Evolutionary conservation across 176 grass and related monocot species (phyloP), one percentile per base, ranked within the genome.

Genomic region (Tillandsia fasciculata): DNA sequence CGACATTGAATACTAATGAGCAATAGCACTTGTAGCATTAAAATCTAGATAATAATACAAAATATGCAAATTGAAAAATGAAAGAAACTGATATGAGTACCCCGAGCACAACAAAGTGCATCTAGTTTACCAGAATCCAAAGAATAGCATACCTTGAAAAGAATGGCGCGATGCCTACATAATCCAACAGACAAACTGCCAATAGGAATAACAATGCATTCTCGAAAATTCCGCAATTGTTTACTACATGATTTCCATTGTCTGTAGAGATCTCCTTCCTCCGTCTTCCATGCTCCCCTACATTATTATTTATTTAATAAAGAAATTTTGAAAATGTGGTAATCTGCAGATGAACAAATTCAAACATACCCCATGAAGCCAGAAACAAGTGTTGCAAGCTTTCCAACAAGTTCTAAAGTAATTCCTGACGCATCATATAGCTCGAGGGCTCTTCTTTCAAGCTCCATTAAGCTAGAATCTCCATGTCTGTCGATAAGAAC

Each of bases 81-180:
- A 59, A 29, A 23, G 26, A 8, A 58, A 1, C 20, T 23, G 13
- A 18, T 53, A 26, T 12, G 8, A 53, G 51, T 11, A 28, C 33
- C 33, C 4, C 7, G 29, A 10, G n/a, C 10, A 3, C 22, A 50
- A 26, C 20, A 59, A 48, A 1, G 2, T 12, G 1, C 10, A 42
- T 22, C 14, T 9, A 20, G 3, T 48, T 15, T 15, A 67, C 15
- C 54, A 59, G 54, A 14, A 15, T n/a, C 14, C 20, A 17, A 18
- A 8, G 17, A 70, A 77, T 27, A 2, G 49, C 12, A 24, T 54
- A 80, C 87, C 91, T 96, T 96, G 79, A 96, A 92, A 63, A 96
- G 83, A 49, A 96, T 92, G 58, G 88, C 83, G 2, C 92, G 92
- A 70, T 96, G 92, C 73, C 92, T 72, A 80, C 92, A 92, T 83